These are phyloP conservation scores for Eurotiales sp. DNA, from an alignment of 2,329 filamentous ascomycete genomes.

Conservation along the genomic window DNA sequence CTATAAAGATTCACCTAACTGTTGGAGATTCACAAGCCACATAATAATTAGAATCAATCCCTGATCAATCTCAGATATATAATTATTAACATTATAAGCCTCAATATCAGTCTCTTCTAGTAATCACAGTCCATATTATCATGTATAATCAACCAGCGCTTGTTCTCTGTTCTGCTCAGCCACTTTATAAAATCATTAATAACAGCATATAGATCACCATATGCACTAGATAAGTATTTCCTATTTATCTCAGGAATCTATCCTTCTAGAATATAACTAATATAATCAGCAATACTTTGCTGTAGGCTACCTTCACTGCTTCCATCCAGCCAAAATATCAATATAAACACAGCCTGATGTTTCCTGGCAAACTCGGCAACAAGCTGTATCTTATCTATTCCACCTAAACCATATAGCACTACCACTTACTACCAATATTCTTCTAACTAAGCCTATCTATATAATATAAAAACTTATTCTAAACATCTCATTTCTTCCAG, in stretches of 20 bases:
- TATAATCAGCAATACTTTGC: slow-evolving; percentile 22
- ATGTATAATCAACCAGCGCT: slow-evolving; percentile 12
- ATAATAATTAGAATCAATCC: slow-evolving; percentile 14
- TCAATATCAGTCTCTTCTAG: slow-evolving; percentile 1
- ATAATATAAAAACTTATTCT: neutral
- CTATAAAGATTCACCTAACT: slow-evolving; percentile 5
- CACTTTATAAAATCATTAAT: slow-evolving; percentile 16
- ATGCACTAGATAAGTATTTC: neutral
- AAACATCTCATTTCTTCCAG: slow-evolving; percentile 9
- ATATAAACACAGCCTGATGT: slow-evolving; percentile 34
- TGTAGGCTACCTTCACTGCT: slow-evolving; percentile 35
- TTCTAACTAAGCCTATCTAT: neutral
- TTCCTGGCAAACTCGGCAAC: slow-evolving; percentile 34
- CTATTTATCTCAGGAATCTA: slow-evolving; percentile 4
- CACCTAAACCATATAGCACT: slow-evolving; percentile 40
- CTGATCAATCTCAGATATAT: slow-evolving; percentile 11
- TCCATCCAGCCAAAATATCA: slow-evolving; percentile 44
- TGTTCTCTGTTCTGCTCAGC: slow-evolving; percentile 6
- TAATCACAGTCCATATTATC: slow-evolving; percentile 10
- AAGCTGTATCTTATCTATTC: slow-evolving; percentile 48
- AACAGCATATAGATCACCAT: neutral
- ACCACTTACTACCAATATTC: neutral
- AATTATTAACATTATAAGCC: slow-evolving; percentile 12
- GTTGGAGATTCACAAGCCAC: slow-evolving; percentile 10
- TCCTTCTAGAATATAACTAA: neutral